phyloP scores from a whole-genome alignment of 345 rosid species.

The Raphanus sativus region DNA sequence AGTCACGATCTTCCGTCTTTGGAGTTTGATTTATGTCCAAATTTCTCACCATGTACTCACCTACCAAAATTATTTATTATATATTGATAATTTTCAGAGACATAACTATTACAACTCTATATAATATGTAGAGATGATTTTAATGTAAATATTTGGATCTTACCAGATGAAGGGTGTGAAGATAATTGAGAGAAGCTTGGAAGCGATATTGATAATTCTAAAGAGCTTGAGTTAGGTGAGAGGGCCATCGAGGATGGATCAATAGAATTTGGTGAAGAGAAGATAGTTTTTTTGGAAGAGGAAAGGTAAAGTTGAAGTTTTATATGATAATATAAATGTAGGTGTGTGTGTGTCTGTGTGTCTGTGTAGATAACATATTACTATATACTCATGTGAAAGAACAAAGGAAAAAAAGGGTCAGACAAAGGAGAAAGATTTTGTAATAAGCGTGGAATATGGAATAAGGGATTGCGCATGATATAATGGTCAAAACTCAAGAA shows the following conservation, averaged over 20 bases:
- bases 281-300: conserved; percentile 27
- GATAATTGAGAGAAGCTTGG: conserved; percentile 68
- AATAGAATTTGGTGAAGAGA: conserved; percentile 26
- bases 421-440: conserved; percentile 32
- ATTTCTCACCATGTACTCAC: conserved; percentile 36
- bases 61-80: conserved; percentile 20
- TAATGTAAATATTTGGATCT: conserved; percentile 5
- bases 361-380: neutral
- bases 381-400: conserved; percentile 24
- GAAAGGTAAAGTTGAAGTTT: conserved; percentile 39
- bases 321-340: conserved; percentile 37
- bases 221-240: conserved; percentile 37
- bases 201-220: conserved; percentile 79
- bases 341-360: conserved; percentile 21
- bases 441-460: conserved; percentile 34
- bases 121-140: conserved; percentile 1
- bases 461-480: conserved; percentile 25
- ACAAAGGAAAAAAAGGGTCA: conserved; percentile 8
- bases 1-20: conserved; percentile 21
- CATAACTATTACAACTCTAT: neutral
- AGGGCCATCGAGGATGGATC: conserved; percentile 32
- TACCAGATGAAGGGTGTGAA: conserved; percentile 50
- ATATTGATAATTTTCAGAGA: neutral
- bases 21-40: conserved; percentile 38
- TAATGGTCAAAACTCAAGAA: neutral